phyloP scores from a whole-genome alignment of 2,329 filamentous ascomycete genomes.

The Pseudopithomyces maydicus region DNA sequence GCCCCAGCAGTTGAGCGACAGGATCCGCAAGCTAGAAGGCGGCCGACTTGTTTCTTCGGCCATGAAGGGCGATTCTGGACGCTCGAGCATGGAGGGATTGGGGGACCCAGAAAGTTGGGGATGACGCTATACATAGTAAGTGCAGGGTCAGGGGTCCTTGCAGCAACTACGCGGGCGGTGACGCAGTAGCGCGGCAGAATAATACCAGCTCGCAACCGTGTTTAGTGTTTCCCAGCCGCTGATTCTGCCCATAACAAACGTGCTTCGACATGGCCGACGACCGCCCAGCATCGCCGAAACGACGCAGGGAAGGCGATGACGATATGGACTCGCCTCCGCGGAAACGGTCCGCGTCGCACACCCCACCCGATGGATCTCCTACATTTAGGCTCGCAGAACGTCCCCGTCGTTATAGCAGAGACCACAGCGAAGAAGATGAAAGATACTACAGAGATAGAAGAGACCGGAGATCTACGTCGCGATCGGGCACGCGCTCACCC shows the following conservation, averaged over 20 bases:
- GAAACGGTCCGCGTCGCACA: conserved; percentile 39
- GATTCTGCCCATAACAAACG: not conserved
- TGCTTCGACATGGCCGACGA: conserved; percentile 22
- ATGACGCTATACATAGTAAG: conserved; percentile 6
- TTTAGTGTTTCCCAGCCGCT: not conserved
- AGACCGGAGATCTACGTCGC: conserved; percentile 18
- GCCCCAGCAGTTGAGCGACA: conserved; percentile 97
- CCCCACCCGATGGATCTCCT: conserved; percentile 34
- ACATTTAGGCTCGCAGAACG: conserved; percentile 39
- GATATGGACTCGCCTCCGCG: conserved; percentile 30
- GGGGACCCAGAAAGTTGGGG: not conserved
- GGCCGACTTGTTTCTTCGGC: conserved; percentile 21
- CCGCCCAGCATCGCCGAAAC: conserved; percentile 33
- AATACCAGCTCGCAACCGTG: not conserved
- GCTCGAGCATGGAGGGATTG: conserved; percentile 2
- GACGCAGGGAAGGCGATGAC: conserved; percentile 34
- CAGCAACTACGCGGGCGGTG: conserved; percentile 13
- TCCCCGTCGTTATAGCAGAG: conserved; percentile 39
- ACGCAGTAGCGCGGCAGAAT: conserved; percentile 21
- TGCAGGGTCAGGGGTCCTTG: conserved; percentile 19
- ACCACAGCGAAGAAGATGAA: conserved; percentile 37
- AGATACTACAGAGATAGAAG: conserved; percentile 31
- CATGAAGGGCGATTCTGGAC: conserved; percentile 25
- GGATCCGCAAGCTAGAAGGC: conserved; percentile 68
- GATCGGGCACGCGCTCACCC: conserved; percentile 22